phyloP scores from a whole-genome alignment of 345 rosid genomes.

The Euphorbia pulcherrima region DNA sequence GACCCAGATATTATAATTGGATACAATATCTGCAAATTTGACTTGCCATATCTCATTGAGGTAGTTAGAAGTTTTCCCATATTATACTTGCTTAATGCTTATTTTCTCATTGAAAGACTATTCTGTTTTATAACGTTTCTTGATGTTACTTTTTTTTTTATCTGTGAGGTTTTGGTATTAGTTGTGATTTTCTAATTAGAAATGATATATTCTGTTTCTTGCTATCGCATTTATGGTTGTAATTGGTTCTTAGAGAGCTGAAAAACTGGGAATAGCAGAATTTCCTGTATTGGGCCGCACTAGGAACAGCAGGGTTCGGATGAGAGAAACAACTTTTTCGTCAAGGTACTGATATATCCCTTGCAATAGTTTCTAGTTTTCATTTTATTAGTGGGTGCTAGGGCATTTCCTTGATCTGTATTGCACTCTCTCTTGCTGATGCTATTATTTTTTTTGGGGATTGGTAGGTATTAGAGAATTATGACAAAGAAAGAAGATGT shows the following conservation, averaged over 20 bases:
- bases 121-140: conserved; percentile 9
- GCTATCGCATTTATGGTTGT: neutral
- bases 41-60: conserved; percentile 96
- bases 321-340: conserved; percentile 85
- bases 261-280: conserved; percentile 72
- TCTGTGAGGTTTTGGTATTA: neutral
- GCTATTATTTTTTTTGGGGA: neutral
- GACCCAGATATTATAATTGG: conserved; percentile 99
- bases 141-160: conserved; percentile 11
- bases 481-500: neutral
- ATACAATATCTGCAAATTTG: conserved; percentile 96
- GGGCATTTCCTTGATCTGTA: neutral
- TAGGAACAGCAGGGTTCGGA: conserved; percentile 76
- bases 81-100: neutral
- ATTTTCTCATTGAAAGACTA: conserved; percentile 1
- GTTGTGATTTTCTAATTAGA: neutral
- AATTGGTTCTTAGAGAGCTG: conserved; percentile 63
- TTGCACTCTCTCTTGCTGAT: neutral
- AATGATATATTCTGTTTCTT: neutral
- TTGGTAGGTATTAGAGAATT: neutral
- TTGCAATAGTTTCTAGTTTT: neutral
- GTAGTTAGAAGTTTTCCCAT: conserved; percentile 38
- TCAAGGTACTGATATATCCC: conserved; percentile 52
- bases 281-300: conserved; percentile 88
- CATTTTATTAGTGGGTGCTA: neutral